phyloP scores from a whole-genome alignment of 108 stramenopile genomes.

The Nitzschia palea region DNA sequence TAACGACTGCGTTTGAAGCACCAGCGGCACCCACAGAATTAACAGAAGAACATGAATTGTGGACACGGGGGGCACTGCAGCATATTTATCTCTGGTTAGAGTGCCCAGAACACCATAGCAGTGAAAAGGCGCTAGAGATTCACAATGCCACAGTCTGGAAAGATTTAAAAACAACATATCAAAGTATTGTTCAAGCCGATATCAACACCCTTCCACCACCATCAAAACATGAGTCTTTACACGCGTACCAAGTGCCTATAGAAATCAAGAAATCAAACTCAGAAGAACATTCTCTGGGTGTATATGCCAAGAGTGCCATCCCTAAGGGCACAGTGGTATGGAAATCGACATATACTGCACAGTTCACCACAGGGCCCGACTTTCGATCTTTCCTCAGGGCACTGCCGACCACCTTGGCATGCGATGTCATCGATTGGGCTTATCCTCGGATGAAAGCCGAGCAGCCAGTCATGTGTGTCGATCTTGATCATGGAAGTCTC shows the following conservation, averaged over 20 bases:
- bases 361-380: not conserved
- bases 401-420: slow-evolving; percentile 13
- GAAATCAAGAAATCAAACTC: not conserved
- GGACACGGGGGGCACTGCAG: too few species aligned
- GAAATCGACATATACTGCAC: slow-evolving; percentile 9
- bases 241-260: not conserved
- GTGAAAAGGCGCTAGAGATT: not conserved
- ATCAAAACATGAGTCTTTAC: not conserved
- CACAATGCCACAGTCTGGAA: not conserved
- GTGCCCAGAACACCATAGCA: too few species aligned
- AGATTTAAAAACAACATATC: not conserved
- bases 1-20: too few species aligned
- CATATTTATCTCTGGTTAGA: too few species aligned
- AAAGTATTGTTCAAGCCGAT: not conserved
- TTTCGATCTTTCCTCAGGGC: slow-evolving; percentile 4
- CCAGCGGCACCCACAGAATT: too few species aligned
- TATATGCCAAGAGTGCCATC: slow-evolving; percentile 14
- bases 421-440: slow-evolving; percentile 22
- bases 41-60: too few species aligned
- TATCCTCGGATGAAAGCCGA: not conserved
- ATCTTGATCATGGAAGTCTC: slow-evolving; percentile 14
- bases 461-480: not conserved
- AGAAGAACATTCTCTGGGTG: not conserved
- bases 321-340: slow-evolving; percentile 11
- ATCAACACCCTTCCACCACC: not conserved